Evolutionary conservation across 2,329 filamentous ascomycete species (phyloP).

Genomic region (Ilyonectria destructans): DNA sequence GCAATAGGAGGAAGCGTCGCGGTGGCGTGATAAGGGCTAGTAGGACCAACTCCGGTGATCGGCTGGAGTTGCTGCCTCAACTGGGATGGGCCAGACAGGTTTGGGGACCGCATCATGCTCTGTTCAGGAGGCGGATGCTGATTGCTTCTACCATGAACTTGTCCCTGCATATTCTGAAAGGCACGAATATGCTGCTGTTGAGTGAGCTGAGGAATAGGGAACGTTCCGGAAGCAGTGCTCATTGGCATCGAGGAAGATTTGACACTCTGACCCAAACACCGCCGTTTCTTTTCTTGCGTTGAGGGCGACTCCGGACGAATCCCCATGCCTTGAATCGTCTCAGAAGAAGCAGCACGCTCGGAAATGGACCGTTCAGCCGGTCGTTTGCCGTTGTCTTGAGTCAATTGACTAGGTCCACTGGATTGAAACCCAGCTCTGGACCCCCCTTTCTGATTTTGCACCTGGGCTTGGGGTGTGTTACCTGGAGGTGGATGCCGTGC

Average conservation of each 20-base stretch:
- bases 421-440: too few species aligned
- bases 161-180: not conserved
- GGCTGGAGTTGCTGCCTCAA: constrained; percentile 18
- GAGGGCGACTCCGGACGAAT: not conserved
- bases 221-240: not conserved
- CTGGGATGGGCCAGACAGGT: constrained; percentile 15
- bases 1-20: not conserved
- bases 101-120: constrained; percentile 17
- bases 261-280: not conserved
- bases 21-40: constrained; percentile 2
- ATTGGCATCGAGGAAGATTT: not conserved
- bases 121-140: constrained; percentile 5
- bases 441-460: not conserved
- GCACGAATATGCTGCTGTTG: not conserved
- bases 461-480: not conserved
- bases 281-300: constrained; percentile 6
- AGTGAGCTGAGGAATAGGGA: not conserved
- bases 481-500: not conserved
- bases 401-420: not conserved
- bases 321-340: too few species aligned
- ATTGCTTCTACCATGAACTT: not conserved
- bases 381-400: constrained; percentile 2
- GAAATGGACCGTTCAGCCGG: not conserved
- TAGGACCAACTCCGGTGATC: constrained; percentile 5
- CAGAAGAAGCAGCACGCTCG: not conserved